Conservation (phyloP, 1,284 basidiomycete species). For the Boletus albobrunnescens region DNA sequence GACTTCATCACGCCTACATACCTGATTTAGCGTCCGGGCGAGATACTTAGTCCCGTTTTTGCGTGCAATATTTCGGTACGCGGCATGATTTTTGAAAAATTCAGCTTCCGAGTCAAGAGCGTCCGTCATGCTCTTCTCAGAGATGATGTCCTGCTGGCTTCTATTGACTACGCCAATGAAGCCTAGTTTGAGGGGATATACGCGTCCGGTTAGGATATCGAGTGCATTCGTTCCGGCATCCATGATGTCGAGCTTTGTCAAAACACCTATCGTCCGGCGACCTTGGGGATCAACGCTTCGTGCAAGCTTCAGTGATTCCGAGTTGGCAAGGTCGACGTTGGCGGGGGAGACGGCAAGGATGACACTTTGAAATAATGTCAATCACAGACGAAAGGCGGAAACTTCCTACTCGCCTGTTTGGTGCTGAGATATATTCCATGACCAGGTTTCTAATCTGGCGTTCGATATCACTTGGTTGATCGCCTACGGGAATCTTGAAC, state of each 20-base stretch:
- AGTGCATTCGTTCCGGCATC: conserved; percentile 97
- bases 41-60: conserved; percentile 96
- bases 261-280: conserved; percentile 90
- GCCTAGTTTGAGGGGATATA: conserved; percentile 96
- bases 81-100: conserved; percentile 88
- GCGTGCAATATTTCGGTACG: conserved; percentile 94
- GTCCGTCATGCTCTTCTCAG: conserved; percentile 81
- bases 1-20: conserved; percentile 34
- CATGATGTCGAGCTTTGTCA: conserved; percentile 98
- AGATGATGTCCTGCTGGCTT: conserved; percentile 96
- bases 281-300: conserved; percentile 94
- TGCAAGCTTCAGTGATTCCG: conserved; percentile 94
- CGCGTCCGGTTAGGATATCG: conserved; percentile 92
- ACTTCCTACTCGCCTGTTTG: conserved; percentile 71
- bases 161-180: conserved; percentile 98
- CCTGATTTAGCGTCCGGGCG: conserved; percentile 92
- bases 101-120: conserved; percentile 85
- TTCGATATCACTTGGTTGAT: conserved; percentile 94
- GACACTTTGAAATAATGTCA: conserved; percentile 54
- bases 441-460: conserved; percentile 93
- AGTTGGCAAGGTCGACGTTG: conserved; percentile 98
- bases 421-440: conserved; percentile 92
- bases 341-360: conserved; percentile 96
- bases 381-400: neutral
- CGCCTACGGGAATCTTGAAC: conserved; percentile 88